A percentile compares a stretch with the other conserved stretches of the same genome.
phyloP scores from a whole-genome alignment of 2,329 filamentous ascomycete genomes.

The Westerdykella sp. region DNA sequence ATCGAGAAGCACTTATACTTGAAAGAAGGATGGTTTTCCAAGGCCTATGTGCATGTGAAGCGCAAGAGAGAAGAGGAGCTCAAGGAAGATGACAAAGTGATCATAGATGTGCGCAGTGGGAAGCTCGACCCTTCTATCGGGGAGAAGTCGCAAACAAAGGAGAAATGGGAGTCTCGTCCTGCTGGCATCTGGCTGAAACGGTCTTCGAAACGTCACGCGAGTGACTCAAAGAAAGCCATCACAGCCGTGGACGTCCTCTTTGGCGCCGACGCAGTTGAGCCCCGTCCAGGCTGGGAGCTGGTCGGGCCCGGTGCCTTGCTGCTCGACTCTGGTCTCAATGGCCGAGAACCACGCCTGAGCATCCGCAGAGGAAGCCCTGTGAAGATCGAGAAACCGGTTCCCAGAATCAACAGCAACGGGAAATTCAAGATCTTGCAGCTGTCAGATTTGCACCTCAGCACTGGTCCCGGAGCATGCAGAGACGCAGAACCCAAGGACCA shows the following conservation, averaged over 20 bases:
- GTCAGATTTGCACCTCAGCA: constrained; percentile 90
- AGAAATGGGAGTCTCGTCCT: constrained; percentile 70
- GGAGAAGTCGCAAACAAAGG: constrained; percentile 51
- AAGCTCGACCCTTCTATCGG: constrained; percentile 60
- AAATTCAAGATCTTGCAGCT: constrained; percentile 97
- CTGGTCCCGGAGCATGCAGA: constrained; percentile 76
- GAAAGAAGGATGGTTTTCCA: constrained; percentile 63
- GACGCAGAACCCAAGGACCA: constrained; percentile 73
- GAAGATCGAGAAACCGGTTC: constrained; percentile 62
- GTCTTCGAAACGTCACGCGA: constrained; percentile 63
- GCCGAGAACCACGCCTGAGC: constrained; percentile 67
- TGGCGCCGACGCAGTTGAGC: constrained; percentile 85
- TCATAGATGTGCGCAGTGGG: constrained; percentile 72
- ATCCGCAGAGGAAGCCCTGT: constrained; percentile 65
- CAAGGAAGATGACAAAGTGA: constrained; percentile 64
- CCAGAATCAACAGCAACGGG: constrained; percentile 77
- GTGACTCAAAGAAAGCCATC: constrained; percentile 67
- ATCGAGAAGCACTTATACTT: constrained; percentile 88
- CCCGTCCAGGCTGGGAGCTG: constrained; percentile 76
- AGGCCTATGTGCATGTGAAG: constrained; percentile 74
- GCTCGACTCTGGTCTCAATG: constrained; percentile 56
- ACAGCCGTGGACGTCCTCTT: constrained; percentile 83
- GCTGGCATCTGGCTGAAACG: constrained; percentile 78
- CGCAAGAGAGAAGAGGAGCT: constrained; percentile 84
- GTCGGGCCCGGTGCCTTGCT: constrained; percentile 60